Evolutionary conservation across 2,329 filamentous ascomycete species (phyloP).

Genomic region (Sclerotinia borealis): DNA sequence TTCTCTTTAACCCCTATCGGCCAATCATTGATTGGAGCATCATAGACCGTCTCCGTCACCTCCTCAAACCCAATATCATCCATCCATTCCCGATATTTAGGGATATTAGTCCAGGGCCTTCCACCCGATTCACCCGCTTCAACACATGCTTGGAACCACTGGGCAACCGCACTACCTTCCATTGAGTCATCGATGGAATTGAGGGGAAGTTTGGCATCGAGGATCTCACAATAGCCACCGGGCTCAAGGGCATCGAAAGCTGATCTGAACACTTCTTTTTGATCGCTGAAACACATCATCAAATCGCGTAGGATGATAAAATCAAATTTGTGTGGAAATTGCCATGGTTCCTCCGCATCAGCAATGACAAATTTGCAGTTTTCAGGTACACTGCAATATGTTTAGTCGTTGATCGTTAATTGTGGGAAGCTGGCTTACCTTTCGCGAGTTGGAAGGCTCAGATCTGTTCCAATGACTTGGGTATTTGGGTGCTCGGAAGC

Average conservation of each 20-base stretch:
- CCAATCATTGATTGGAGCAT: slow-evolving; percentile 50
- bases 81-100: slow-evolving; percentile 18
- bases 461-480: slow-evolving; percentile 5
- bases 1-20: slow-evolving; percentile 34
- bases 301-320: slow-evolving; percentile 37
- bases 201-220: slow-evolving; percentile 16
- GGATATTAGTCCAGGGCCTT: slow-evolving; percentile 13
- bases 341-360: slow-evolving; percentile 45
- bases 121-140: slow-evolving; percentile 14
- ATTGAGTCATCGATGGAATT: slow-evolving; percentile 18
- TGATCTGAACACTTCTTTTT: slow-evolving; percentile 10
- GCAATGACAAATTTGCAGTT: slow-evolving; percentile 41
- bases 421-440: neutral
- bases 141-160: slow-evolving; percentile 18
- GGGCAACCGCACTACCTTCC: slow-evolving; percentile 20
- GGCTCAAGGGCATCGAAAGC: slow-evolving; percentile 16
- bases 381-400: neutral
- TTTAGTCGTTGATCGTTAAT: neutral
- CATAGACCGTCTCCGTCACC: slow-evolving; percentile 45
- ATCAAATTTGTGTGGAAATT: slow-evolving; percentile 41
- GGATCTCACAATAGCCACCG: slow-evolving; percentile 17
- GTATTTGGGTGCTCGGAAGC: neutral
- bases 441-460: neutral
- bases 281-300: slow-evolving; percentile 16
- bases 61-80: slow-evolving; percentile 48